These are phyloP conservation scores for Fraxinus velutina DNA, from an alignment of 305 asterid species.

Conservation along the genomic window DNA sequence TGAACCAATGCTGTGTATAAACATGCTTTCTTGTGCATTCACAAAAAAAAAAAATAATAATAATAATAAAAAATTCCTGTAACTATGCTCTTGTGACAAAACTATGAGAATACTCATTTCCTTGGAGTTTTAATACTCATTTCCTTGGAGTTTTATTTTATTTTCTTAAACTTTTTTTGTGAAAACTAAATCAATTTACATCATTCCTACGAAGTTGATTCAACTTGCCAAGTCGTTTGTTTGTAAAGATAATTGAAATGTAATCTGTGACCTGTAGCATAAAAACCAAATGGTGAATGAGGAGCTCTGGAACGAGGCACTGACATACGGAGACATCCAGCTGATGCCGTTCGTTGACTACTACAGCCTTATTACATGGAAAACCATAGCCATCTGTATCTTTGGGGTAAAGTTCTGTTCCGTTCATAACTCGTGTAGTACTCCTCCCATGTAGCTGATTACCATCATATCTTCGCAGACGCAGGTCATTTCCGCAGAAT, in stretches of 20 bases:
- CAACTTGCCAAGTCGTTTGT: neutral
- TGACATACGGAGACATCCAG: constrained; percentile 80
- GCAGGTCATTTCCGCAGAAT: constrained; percentile 70
- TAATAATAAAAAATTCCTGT: neutral
- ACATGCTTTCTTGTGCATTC: neutral
- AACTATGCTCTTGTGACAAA: neutral
- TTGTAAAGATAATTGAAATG: constrained; percentile 6
- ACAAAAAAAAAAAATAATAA: neutral
- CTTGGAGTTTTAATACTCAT: neutral
- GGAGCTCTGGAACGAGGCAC: constrained; percentile 94
- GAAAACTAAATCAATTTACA: neutral
- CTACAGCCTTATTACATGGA: constrained; percentile 88
- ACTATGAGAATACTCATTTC: neutral
- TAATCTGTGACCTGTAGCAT: constrained; percentile 52
- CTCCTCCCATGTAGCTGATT: constrained; percentile 34
- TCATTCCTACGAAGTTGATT: neutral
- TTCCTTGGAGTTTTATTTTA: neutral
- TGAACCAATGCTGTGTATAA: neutral
- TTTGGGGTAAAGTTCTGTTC: constrained; percentile 59
- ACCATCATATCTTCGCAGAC: constrained; percentile 61
- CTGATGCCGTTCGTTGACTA: constrained; percentile 97
- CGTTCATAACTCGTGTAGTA: constrained; percentile 29
- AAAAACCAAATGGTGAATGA: constrained; percentile 92
- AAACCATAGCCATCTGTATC: constrained; percentile 76
- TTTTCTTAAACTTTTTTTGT: neutral